Conservation (phyloP, 176 grass and related monocot species). For the Phoenix roebelenii region DNA sequence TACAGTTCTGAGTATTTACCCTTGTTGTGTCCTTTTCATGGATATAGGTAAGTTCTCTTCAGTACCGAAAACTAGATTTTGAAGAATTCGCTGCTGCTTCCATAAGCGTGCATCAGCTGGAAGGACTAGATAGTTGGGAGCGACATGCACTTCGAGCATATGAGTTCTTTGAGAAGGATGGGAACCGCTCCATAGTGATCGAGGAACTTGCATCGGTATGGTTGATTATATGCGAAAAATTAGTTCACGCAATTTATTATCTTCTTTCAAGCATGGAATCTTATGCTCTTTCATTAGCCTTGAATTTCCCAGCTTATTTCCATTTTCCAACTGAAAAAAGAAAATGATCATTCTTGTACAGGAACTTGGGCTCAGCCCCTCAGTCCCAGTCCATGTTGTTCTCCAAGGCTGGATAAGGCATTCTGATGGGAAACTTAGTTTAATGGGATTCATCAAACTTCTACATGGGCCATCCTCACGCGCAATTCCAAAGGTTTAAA, state of each 20-base stretch:
- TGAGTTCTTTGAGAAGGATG: constrained; percentile 44
- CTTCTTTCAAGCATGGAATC: no score
- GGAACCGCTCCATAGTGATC: constrained; percentile 37
- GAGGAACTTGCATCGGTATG: constrained; percentile 56
- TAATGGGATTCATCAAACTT: constrained; percentile 36
- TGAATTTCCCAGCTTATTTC: no score
- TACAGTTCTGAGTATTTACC: no score
- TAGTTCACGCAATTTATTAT: no score
- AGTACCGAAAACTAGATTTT: constrained; percentile 46
- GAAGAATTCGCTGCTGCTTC: constrained; percentile 42
- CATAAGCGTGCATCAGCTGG: constrained; percentile 53
- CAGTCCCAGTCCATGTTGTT: constrained; percentile 35
- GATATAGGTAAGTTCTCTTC: constrained; percentile 37
- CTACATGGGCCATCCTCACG: constrained; percentile 33
- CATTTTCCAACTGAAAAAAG: no score
- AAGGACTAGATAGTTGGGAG: constrained; percentile 42
- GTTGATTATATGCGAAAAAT: no score
- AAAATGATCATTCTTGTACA: not conserved
- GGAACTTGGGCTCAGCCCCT: constrained; percentile 34
- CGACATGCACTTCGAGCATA: constrained; percentile 34
- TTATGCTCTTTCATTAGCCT: no score
- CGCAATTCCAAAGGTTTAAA: constrained; percentile 8
- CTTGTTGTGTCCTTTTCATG: constrained; percentile 1
- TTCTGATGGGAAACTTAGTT: constrained; percentile 36
- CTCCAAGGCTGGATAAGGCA: constrained; percentile 35